Evolutionary conservation across 306 rosid genomes (phyloP).

Genomic region (Ammopiptanthus mongolicus): DNA sequence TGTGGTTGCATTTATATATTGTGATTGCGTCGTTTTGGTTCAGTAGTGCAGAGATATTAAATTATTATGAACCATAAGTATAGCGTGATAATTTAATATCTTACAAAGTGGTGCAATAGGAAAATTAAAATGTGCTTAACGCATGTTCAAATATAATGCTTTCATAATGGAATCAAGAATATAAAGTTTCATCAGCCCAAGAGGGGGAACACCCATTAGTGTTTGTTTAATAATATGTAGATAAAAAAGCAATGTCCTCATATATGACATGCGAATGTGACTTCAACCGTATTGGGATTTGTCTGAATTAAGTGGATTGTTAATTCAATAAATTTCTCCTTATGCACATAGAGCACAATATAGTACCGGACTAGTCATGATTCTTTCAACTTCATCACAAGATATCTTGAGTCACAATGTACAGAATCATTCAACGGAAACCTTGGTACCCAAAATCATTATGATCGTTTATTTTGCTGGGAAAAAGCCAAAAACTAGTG

Average conservation of each 20-base stretch:
- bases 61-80: background rate
- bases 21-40: too few relatives aligned
- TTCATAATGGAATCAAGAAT: too few relatives aligned
- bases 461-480: constrained; percentile 2
- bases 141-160: too few relatives aligned
- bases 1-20: background rate
- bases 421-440: constrained; percentile 3
- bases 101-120: background rate
- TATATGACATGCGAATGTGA: background rate
- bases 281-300: background rate
- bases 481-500: constrained; percentile 9
- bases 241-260: background rate
- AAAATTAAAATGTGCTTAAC: too few relatives aligned
- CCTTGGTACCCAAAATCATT: background rate
- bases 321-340: background rate
- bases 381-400: background rate
- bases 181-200: background rate
- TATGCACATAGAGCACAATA: background rate
- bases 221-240: background rate
- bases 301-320: background rate
- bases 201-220: background rate
- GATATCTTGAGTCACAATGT: background rate
- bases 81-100: background rate
- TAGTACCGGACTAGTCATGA: background rate
- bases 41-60: background rate